Evolutionary conservation across 352 stramenopile genomes (phyloP).

Genomic region (Pythium guiyangense): DNA sequence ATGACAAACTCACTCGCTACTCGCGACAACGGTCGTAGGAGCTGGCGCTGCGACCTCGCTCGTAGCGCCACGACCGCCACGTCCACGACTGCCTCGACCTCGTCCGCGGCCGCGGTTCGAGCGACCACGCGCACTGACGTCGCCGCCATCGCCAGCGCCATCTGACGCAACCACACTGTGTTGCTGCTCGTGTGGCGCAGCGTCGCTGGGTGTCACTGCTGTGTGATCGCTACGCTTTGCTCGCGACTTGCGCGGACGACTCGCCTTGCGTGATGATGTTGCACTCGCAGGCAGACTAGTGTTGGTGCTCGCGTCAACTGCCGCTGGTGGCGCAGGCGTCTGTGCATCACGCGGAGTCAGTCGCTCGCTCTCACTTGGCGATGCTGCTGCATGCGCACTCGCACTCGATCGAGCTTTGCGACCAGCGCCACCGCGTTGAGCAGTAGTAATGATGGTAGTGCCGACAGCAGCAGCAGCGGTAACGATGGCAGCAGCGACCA

Average conservation of each 20-base stretch:
- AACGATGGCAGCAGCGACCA: no score
- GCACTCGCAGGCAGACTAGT: no score
- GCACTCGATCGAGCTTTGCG: constrained; percentile 12
- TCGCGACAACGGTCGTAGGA: constrained; percentile 9
- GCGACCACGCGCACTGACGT: background rate
- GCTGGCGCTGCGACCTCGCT: background rate
- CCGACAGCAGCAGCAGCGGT: no score
- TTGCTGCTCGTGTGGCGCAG: background rate
- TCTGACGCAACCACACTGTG: background rate
- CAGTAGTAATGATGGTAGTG: no score
- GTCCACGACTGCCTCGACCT: constrained; percentile 19
- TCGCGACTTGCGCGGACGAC: constrained; percentile 6
- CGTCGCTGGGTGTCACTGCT: no score
- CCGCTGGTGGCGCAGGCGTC: background rate
- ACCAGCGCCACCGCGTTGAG: constrained; percentile 11
- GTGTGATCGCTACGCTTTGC: background rate
- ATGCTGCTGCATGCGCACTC: constrained; percentile 7
- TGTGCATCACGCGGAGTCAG: constrained; percentile 1
- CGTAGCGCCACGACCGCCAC: constrained; percentile 14
- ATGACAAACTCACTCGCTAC: background rate
- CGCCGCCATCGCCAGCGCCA: background rate
- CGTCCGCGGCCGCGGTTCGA: constrained; percentile 19
- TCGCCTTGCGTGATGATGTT: constrained; percentile 5
- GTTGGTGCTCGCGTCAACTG: background rate
- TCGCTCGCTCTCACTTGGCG: no score